Conservation (phyloP, 2,329 filamentous ascomycete genomes). For the Xylaria sp. region DNA sequence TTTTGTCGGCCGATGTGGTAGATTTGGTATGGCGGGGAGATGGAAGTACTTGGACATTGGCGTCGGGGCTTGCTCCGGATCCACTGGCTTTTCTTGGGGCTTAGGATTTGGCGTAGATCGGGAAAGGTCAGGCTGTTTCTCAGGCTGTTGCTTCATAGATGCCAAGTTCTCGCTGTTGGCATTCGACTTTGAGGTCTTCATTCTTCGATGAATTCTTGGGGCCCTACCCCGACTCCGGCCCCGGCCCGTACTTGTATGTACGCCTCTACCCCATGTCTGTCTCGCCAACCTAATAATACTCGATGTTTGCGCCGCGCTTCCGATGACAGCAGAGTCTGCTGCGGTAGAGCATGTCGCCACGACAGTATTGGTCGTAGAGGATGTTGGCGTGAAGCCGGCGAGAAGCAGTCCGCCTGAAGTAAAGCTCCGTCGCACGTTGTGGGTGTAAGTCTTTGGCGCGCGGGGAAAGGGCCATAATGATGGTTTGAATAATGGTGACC, state of each 20-base stretch:
- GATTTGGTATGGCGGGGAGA: conserved; percentile 58
- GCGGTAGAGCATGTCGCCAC: conserved; percentile 44
- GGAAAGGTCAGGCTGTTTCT: conserved; percentile 23
- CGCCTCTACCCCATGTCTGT: conserved; percentile 41
- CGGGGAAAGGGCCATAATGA: conserved; percentile 34
- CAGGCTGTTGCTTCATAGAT: conserved; percentile 6
- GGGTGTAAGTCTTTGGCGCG: conserved; percentile 37
- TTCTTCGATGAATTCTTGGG: conserved; percentile 31
- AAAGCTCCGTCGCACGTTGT: conserved; percentile 53
- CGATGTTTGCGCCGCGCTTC: conserved; percentile 33
- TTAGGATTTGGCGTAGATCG: conserved; percentile 16
- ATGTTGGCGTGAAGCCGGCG: conserved; percentile 47
- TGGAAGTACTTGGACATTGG: conserved; percentile 63
- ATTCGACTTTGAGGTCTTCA: conserved; percentile 38
- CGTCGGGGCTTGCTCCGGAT: conserved; percentile 43
- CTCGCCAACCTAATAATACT: conserved; percentile 41
- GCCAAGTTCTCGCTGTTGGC: conserved; percentile 23
- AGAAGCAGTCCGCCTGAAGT: conserved; percentile 59
- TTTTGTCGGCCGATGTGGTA: conserved; percentile 87
- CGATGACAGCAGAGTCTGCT: conserved; percentile 40
- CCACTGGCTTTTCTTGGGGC: conserved; percentile 23
- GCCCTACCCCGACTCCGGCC: conserved; percentile 28
- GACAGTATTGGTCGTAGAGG: conserved; percentile 43
- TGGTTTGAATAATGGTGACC: conserved; percentile 28
- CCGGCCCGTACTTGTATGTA: conserved; percentile 35